Evolutionary conservation across 2,329 filamentous ascomycete genomes (phyloP), one percentile per base, ranked within the genome.

Genomic region (Fusarium sulawesiense): DNA sequence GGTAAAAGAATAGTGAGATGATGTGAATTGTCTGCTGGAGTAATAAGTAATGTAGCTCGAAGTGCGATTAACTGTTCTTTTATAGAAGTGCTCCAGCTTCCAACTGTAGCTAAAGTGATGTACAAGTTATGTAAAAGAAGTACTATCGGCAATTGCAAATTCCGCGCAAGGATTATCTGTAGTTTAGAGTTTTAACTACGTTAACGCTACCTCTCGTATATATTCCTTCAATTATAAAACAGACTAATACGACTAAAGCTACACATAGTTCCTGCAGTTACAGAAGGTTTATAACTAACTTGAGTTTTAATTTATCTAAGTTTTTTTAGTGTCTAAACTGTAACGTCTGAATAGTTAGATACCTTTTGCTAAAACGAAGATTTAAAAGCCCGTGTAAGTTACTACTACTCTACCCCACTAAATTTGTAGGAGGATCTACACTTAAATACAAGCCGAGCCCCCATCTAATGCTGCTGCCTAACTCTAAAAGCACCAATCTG

Each of bases 81-180:
- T 37, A 37, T 37, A 37, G 34, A n/a, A 37, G 34, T 3, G 9
- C 18, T 37, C 3, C 6, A 37, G 1, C 6, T 37, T 11, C 3
- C 1, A 37, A 4, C 6, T 37, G 4, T n/a, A 37, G 9, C 9
- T 37, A 2, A 0, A 11, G n/a, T 11, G 0, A n/a, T 37, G 18
- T n/a, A 3, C 18, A n/a, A n/a, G 3, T 6, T 5, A 7, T 7
- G 16, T 7, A n/a, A n/a, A n/a, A 37, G 6, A 11, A 11, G 18
- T 37, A 1, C 4, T 3, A 11, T n/a, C 34, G 34, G 18, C 10
- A 37, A 11, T 37, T 37, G 6, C 18, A 37, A n/a, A 37, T 37
- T 11, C 34, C 10, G 3, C 18, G 34, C 18, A 11, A 37, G 34
- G 10, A n/a, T 11, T 18, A 37, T 37, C 18, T 11, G 3, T 7